Evolutionary conservation across 331 rosid species (phyloP), one percentile per base, ranked within the genome.

Genomic region (Acacia concinna): DNA sequence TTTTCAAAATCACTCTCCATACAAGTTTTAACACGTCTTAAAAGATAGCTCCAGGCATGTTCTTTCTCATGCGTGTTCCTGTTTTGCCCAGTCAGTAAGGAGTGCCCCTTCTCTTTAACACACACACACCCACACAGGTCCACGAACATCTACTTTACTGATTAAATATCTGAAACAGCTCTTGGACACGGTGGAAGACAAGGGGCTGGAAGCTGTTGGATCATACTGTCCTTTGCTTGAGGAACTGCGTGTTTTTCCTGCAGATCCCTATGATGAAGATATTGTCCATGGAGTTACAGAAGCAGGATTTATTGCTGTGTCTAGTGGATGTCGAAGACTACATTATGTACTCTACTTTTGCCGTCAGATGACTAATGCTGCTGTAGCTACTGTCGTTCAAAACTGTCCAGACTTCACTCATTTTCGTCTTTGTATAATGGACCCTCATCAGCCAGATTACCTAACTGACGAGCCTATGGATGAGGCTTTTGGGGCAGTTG

Each of bases 231-330:
- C 97, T 67, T 67, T 88, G 79, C 92, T 93, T 13, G 95, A 91
- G 91, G 98, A 93, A 62, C 92, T 93, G 59, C 93, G 97, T 35
- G 97, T 93, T 74, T 91, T 90, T 78, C 98, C 98, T 35, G 78
- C 86, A 12, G 91, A 90, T 79, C 96, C 93, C 17, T 86, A 49
- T 74, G 96, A 85, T 10, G 87, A 87, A 54, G 93, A 84, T 57
- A 59, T 80, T 67, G 81, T 46, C 47, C 89, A 80, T 6, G 93
- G 91, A 32, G 97, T 91, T 56, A 90, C 97, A 46, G 98, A 93
- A 63, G 79, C 89, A 8, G 98, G 98, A 35, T 90, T 91, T 85
- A 52, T 90, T 76, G 92, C 98, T 1, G 91, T 93, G 71, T 91
- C 97, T 37, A 75, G 77, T 84, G 97, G 97, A 51, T 93, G 97